Base-by-base conservation (phyloP, 345 rosid genomes). In the Brassica rapa region DNA sequence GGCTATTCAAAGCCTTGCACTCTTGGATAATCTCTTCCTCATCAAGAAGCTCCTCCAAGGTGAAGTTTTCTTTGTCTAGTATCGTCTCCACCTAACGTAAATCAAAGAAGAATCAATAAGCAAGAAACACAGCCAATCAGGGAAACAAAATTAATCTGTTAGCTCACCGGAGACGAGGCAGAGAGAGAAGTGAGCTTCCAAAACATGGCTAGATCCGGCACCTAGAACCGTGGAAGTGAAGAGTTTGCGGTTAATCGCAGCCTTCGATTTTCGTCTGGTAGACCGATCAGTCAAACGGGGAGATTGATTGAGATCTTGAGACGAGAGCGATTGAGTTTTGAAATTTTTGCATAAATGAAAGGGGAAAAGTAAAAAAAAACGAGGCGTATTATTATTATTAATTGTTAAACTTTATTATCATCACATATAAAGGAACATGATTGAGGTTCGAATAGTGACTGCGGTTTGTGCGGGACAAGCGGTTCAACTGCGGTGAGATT, bases 21-120 rank as follows among this genome's bases (percentile, higher is more conserved):
- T 96, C 99, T 86, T 96, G 99, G 75, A 96, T 93, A 81, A 93
- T 90, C 80, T 96, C 99, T 89, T 96, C 99, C 87, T 96, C 99
- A 25, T 96, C 98, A 77, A 96, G 84, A 83, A 96, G 97, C 90
- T 93, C 98, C 71, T 91, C 99, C 91, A 96, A 85, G 1, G 97
- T 85, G 83, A 87, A 96, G 82, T 86, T 88, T 68, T 90, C 99
- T 83, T 88, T 93, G 91, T 96, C 97, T 32, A 96, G 75, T 19
- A 96, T 74, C 0, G 95, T 80, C 83, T 96, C 99, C 86, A 96
- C 97, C 99, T 96, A 67, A 53, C 71, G 35, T 69, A 68, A 7
- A 55, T 37, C 2, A 30, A 79, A 72, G 55, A 14, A 63, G 69
- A 3, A 68, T 69, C 15, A 82, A 72, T 16, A 70, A 19, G 19